Evolutionary conservation across 2,329 filamentous ascomycete genomes (phyloP).

Genomic region (Calonectria pteridis): DNA sequence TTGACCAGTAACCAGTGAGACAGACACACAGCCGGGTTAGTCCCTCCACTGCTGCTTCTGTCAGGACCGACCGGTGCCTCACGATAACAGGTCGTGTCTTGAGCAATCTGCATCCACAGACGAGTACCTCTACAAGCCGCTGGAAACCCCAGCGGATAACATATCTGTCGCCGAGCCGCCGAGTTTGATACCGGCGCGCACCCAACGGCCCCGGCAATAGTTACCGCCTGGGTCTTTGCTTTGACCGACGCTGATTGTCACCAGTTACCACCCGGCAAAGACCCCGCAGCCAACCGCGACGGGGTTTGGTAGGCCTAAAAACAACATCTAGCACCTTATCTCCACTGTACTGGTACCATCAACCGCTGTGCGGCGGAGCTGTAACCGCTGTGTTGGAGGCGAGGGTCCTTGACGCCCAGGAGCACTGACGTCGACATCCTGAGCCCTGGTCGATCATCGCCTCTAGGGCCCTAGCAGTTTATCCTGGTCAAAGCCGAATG

Average conservation of each 20-base stretch:
- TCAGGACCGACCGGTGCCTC: slow-evolving; percentile 9
- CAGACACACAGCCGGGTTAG: not conserved
- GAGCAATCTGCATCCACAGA: slow-evolving; percentile 5
- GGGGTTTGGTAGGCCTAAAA: slow-evolving; percentile 25
- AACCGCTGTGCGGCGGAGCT: slow-evolving; percentile 30
- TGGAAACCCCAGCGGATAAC: slow-evolving; percentile 3
- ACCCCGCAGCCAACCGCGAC: slow-evolving; percentile 41
- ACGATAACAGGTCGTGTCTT: slow-evolving; percentile 17
- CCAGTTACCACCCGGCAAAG: slow-evolving; percentile 34
- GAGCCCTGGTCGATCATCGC: slow-evolving; percentile 48
- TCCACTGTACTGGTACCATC: slow-evolving; percentile 28
- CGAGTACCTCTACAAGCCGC: not conserved
- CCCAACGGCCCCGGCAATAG: not conserved
- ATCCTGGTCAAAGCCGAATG: slow-evolving; percentile 47
- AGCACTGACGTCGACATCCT: slow-evolving; percentile 44
- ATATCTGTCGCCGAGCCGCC: slow-evolving; percentile 21
- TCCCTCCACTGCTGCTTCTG: not conserved
- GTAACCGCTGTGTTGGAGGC: slow-evolving; percentile 34
- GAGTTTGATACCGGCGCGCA: slow-evolving; percentile 19
- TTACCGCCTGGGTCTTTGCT: slow-evolving; percentile 30
- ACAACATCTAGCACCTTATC: slow-evolving; percentile 26
- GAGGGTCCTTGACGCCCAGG: slow-evolving; percentile 29
- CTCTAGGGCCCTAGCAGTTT: slow-evolving; percentile 41
- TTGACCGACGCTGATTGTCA: slow-evolving; percentile 32
- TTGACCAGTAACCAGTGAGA: slow-evolving; percentile 17